Conservation (phyloP, 352 stramenopile species). For the Pseudoperonospora humuli region DNA sequence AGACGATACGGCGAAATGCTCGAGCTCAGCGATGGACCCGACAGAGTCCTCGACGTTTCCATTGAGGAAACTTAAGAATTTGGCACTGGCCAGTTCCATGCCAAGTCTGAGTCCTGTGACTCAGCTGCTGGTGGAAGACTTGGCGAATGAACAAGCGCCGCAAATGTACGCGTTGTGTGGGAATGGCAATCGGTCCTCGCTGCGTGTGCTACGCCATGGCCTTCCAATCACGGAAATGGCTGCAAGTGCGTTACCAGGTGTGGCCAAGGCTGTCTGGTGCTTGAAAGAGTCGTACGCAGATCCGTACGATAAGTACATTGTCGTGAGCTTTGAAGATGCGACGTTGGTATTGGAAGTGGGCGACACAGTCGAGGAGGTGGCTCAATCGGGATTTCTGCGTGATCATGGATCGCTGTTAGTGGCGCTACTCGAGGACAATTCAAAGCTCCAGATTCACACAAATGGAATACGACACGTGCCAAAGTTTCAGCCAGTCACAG, state of each 20-base stretch:
- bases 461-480: slow-evolving; percentile 94
- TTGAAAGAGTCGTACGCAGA: slow-evolving; percentile 84
- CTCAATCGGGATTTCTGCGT: slow-evolving; percentile 91
- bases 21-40: slow-evolving; percentile 67
- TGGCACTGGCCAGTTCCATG: slow-evolving; percentile 73
- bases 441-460: slow-evolving; percentile 94
- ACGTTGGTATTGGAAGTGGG: slow-evolving; percentile 97
- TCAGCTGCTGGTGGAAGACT: slow-evolving; percentile 93
- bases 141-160: slow-evolving; percentile 91
- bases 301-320: slow-evolving; percentile 91
- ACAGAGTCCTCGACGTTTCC: slow-evolving; percentile 53
- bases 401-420: slow-evolving; percentile 94
- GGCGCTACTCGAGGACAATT: slow-evolving; percentile 90
- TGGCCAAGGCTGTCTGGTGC: slow-evolving; percentile 94
- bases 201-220: slow-evolving; percentile 94
- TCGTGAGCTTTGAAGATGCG: slow-evolving; percentile 99
- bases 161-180: slow-evolving; percentile 97
- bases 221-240: slow-evolving; percentile 95
- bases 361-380: slow-evolving; percentile 97
- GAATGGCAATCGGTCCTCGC: slow-evolving; percentile 87
- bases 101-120: slow-evolving; percentile 90
- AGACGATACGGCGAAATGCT: slow-evolving; percentile 69
- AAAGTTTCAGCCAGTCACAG: slow-evolving; percentile 88
- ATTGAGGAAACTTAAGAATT: slow-evolving; percentile 84
- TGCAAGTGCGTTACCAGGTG: slow-evolving; percentile 91